Evolutionary conservation across 306 rosid genomes (phyloP), one percentile per base, ranked within the genome.

Genomic region (Oxytropis ochrocephala): DNA sequence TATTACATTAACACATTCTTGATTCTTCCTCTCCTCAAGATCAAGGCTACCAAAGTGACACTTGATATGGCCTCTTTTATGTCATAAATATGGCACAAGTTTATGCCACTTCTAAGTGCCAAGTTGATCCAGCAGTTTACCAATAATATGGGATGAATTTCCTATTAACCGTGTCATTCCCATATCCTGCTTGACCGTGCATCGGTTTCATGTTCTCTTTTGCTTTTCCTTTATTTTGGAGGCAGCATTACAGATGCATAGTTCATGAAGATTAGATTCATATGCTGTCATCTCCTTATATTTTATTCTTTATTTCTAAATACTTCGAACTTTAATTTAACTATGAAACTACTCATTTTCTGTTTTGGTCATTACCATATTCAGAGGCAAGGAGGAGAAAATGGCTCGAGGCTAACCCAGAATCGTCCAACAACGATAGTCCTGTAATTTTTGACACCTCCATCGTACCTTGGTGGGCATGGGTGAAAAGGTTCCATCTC

Each of bases 401-500:
- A 76, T 88, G 99, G 99, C 88, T 88, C 9, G 87, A 91, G 84
- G 80, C 59, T 57, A 85, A 87, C 75, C 99, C 95, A 3, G 97
- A 91, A 80, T 82, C 99, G 58, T 82, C 96, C 55, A 91, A 71
- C 64, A 94, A 94, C 19, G 91, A 88, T 13, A 81, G 65, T 12
- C 99, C 96, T 42, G 81, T 94, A 19, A 69, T 87, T 51, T 94
- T 94, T 76, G 99, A 91, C 82, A 88, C 99, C 29, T 88, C 97
- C 80, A 88, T 91, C 52, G 56, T 94, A 42, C 99, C 99, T 27
- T 94, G 99, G 99, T 94, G 97, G 99, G 97, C 97, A 53, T 94
- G 99, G 99, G 75, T 84, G 5, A 95, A 91, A 82, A 83, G 97
- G 72, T 95, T 87, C 86, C 99, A 95, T 79, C 89, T 95, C 75